These are phyloP conservation scores for Corymbia maculata DNA, from an alignment of 345 rosid genomes.

Conservation along the genomic window DNA sequence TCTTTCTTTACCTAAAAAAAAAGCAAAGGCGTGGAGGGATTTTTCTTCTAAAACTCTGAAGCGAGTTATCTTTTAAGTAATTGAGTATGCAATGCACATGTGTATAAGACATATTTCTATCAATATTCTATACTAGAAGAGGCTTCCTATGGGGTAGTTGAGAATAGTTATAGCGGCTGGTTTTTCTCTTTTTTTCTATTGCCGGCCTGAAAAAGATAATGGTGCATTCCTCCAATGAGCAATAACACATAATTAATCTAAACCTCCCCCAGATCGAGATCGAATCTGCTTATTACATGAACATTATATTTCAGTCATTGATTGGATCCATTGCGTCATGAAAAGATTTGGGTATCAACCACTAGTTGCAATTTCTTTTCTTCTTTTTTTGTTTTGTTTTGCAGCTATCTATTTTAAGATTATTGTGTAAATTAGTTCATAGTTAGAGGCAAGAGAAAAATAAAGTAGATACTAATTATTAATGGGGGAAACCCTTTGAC, in stretches of 20 bases:
- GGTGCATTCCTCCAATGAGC: not conserved
- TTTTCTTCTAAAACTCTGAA: not conserved
- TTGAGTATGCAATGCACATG: not conserved
- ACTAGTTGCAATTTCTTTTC: not conserved
- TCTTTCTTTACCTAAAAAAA: not conserved
- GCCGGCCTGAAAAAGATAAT: not conserved
- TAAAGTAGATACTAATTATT: not conserved
- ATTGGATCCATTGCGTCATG: not conserved
- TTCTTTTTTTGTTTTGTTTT: not conserved
- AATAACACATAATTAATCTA: not conserved
- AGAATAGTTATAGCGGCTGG: not conserved
- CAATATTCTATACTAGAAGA: not conserved
- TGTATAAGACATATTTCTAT: not conserved
- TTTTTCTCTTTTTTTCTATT: not conserved
- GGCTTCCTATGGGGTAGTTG: not conserved
- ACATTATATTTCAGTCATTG: not conserved
- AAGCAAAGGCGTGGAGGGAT: not conserved
- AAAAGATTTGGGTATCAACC: not conserved
- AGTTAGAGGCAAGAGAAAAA: not conserved
- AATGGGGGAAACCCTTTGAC: not conserved
- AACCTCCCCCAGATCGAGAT: not conserved
- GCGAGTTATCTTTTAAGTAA: not conserved
- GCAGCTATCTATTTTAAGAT: not conserved
- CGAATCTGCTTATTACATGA: not conserved
- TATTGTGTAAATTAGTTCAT: not conserved